Percentiles rank a stretch among this genome's conserved stretches.
phyloP scores from a whole-genome alignment of 2,329 filamentous ascomycete species.

The Lasiodiplodia hormozganensis region DNA sequence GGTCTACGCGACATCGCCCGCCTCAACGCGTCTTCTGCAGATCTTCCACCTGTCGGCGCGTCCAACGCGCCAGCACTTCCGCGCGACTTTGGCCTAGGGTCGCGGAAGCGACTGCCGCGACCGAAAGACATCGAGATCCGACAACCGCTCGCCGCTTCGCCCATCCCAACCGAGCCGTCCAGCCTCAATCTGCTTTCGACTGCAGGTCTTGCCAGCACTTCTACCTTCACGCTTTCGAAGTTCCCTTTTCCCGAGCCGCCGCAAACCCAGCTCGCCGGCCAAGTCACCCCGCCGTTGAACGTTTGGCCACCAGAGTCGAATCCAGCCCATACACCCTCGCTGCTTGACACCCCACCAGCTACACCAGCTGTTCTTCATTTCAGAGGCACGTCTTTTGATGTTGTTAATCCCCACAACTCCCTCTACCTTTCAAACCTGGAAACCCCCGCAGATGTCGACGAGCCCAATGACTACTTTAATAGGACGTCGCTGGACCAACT shows the following conservation, averaged over 20 bases:
- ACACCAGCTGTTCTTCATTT: conserved; percentile 49
- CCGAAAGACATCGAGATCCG: conserved; percentile 20
- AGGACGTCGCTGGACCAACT: conserved; percentile 38
- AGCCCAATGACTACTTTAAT: conserved; percentile 42
- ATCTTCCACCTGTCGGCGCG: background rate
- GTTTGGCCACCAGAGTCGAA: conserved; percentile 13
- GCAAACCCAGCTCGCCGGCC: conserved; percentile 34
- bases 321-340: conserved; percentile 23
- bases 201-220: conserved; percentile 36
- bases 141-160: conserved; percentile 9
- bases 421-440: conserved; percentile 45
- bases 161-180: conserved; percentile 34
- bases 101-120: conserved; percentile 30
- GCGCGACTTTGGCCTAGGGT: conserved; percentile 16
- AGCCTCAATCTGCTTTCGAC: conserved; percentile 36
- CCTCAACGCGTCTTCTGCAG: conserved; percentile 23
- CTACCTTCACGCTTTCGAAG: conserved; percentile 43
- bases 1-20: conserved; percentile 33
- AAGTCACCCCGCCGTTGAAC: conserved; percentile 29
- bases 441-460: conserved; percentile 44
- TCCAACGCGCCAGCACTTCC: background rate
- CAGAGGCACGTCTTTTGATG: conserved; percentile 48
- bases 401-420: conserved; percentile 49
- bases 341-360: conserved; percentile 44
- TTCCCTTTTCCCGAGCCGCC: conserved; percentile 41